phyloP scores from a whole-genome alignment of 1,139 yeast genomes.

The Geotrichum cucujoidarum region DNA sequence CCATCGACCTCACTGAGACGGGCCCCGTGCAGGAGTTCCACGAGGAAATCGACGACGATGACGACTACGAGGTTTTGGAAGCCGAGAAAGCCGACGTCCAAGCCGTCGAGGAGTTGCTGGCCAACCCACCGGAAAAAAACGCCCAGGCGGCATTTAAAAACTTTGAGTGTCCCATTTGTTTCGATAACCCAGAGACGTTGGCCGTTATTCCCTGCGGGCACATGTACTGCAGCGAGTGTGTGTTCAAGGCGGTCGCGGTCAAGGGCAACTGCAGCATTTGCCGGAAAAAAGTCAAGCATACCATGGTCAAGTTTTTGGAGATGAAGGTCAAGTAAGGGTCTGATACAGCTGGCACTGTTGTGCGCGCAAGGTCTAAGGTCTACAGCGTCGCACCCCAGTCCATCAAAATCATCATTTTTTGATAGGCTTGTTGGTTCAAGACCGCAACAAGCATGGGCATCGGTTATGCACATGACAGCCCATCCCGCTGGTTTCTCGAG shows the following conservation, averaged over 20 bases:
- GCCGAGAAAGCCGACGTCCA: constrained; percentile 7
- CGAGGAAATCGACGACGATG: constrained; percentile 1
- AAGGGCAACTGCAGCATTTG: constrained; percentile 38
- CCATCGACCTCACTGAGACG: background rate
- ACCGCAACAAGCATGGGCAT: too few relatives aligned
- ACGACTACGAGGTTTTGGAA: constrained; percentile 7
- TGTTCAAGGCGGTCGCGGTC: constrained; percentile 35
- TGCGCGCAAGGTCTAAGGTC: too few relatives aligned
- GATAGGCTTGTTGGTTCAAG: too few relatives aligned
- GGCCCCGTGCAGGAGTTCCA: background rate
- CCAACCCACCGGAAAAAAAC: constrained; percentile 4
- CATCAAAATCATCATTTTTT: too few relatives aligned
- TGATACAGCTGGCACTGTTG: too few relatives aligned
- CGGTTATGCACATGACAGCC: too few relatives aligned
- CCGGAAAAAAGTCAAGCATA: constrained; percentile 32
- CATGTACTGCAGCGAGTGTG: constrained; percentile 37
- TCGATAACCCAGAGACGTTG: constrained; percentile 34
- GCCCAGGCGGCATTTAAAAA: constrained; percentile 21
- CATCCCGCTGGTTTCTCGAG: too few relatives aligned
- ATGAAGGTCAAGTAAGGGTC: constrained; percentile 19
- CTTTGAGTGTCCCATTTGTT: constrained; percentile 35
- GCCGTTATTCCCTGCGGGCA: constrained; percentile 39
- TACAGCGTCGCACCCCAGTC: too few relatives aligned
- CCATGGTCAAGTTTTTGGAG: constrained; percentile 28
- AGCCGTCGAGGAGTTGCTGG: constrained; percentile 2